A percentile compares a stretch with the other conserved stretches of the same genome.
Evolutionary conservation across 805 yeast genomes (phyloP).

Genomic region (Kodamaea kaohsiungensis): DNA sequence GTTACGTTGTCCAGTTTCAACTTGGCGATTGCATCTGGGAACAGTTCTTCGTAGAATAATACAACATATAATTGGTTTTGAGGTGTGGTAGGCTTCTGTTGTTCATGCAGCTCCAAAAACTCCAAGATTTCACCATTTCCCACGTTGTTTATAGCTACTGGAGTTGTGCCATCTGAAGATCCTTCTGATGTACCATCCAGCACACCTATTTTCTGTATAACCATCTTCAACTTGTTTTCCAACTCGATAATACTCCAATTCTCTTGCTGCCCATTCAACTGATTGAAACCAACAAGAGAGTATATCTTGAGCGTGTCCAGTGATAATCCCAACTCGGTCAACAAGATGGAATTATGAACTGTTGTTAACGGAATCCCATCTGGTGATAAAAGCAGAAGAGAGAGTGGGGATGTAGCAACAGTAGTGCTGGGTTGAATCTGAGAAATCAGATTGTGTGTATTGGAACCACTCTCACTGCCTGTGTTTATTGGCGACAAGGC

Average conservation of each 20-base stretch:
- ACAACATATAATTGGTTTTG: slow-evolving; percentile 26
- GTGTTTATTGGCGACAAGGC: slow-evolving; percentile 23
- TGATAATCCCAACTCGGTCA: slow-evolving; percentile 15
- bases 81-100: neutral
- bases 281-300: slow-evolving; percentile 36
- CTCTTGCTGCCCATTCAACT: slow-evolving; percentile 15
- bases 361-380: slow-evolving; percentile 44
- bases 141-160: slow-evolving; percentile 4
- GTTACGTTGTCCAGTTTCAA: slow-evolving; percentile 34
- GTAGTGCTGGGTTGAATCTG: slow-evolving; percentile 10
- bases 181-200: neutral
- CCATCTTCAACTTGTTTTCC: slow-evolving; percentile 28
- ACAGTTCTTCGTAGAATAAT: slow-evolving; percentile 30
- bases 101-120: slow-evolving; percentile 5
- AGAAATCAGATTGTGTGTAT: neutral
- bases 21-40: slow-evolving; percentile 36
- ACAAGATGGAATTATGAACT: slow-evolving; percentile 24
- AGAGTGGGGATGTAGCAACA: slow-evolving; percentile 22
- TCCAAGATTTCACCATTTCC: slow-evolving; percentile 10
- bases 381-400: slow-evolving; percentile 35
- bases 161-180: neutral
- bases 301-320: slow-evolving; percentile 35
- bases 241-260: slow-evolving; percentile 33
- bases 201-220: slow-evolving; percentile 23
- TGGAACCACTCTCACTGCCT: neutral